Base-by-base conservation (phyloP, 1,284 basidiomycete species). In the Entoloma clypeatum region DNA sequence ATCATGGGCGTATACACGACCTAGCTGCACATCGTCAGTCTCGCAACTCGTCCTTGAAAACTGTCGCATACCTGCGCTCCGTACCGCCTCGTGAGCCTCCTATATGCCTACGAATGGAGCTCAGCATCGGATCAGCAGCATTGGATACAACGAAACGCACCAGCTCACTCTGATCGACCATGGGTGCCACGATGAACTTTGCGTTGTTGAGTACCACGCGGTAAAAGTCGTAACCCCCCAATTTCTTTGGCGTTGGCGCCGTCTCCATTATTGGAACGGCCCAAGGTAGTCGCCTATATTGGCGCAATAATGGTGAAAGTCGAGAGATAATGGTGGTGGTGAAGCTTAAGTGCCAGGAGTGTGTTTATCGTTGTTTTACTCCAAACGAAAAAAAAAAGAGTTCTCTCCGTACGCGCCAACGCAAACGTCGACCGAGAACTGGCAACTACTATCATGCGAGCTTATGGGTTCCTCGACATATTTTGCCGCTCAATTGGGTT, bases 1-100 rank as follows among this genome's bases (percentile, higher is more conserved):
- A 99, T 97, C 95, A 99, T 99, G 4, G 95, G 95, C 1, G 93
- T 93, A 60, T 97, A 99, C 7, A 81, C 77, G 5, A 98, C 74
- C 74, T 94, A 30, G 11, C 25, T 13, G 19, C 4, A 2, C 35
- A 35, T 24, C 33, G 23, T 43, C 10, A 19, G 10, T 5, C 37
- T 18, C 28, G 14, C 38, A 27, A 7, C 23, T 18, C 18, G n/a
- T n/a, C 22, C 8, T 11, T 25, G 39, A 21, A 45, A 21, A 17
- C 7, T 7, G 13, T 6, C 0, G 56, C 71, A 54, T 47, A 83
- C 85, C 63, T 88, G 76, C 32, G 78, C 81, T 21, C 93, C 90
- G 55, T 96, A 92, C 45, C 86, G 69, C 39, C 94, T 75, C 7
- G 89, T 89, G n/a, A 98, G 68, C 44, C 84, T 79, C 47, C 95